phyloP scores from a whole-genome alignment of 2,329 filamentous ascomycete species.

The Claviceps pazoutovae region DNA sequence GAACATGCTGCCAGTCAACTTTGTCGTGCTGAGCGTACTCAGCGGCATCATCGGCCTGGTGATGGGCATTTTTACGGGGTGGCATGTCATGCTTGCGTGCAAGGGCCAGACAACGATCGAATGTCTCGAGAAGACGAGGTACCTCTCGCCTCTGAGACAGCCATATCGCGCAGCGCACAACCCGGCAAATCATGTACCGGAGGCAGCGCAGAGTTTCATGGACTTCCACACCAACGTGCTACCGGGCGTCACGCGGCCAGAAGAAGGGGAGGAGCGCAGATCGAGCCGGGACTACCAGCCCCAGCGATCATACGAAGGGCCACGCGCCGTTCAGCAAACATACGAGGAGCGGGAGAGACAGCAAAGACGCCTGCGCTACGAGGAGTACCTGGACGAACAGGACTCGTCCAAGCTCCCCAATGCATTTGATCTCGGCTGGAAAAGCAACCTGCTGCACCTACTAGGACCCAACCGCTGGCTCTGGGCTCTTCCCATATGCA shows the following conservation, averaged over 20 bases:
- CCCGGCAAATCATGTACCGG: conserved; percentile 32
- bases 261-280: conserved; percentile 60
- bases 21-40: conserved; percentile 74
- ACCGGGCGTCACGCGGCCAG: conserved; percentile 64
- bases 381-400: conserved; percentile 75
- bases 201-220: conserved; percentile 56
- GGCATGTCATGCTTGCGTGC: conserved; percentile 75
- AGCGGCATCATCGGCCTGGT: conserved; percentile 86
- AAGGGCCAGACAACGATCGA: conserved; percentile 89
- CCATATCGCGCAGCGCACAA: conserved; percentile 51
- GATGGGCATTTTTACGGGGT: conserved; percentile 74
- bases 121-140: conserved; percentile 88
- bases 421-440: conserved; percentile 83
- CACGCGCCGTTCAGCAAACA: conserved; percentile 30
- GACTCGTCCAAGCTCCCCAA: conserved; percentile 81
- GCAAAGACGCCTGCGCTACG: conserved; percentile 40
- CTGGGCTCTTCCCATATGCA: conserved; percentile 72
- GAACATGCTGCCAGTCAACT: conserved; percentile 74
- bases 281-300: conserved; percentile 7
- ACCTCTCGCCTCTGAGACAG: conserved; percentile 65
- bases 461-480: conserved; percentile 61
- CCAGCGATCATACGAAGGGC: conserved; percentile 15
- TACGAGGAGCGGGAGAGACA: conserved; percentile 43
- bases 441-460: conserved; percentile 64
- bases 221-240: conserved; percentile 73